Evolutionary conservation across 1,284 basidiomycete genomes (phyloP), one percentile per base, ranked within the genome.

Genomic region (Microbotryum lychnidis-dioicae): DNA sequence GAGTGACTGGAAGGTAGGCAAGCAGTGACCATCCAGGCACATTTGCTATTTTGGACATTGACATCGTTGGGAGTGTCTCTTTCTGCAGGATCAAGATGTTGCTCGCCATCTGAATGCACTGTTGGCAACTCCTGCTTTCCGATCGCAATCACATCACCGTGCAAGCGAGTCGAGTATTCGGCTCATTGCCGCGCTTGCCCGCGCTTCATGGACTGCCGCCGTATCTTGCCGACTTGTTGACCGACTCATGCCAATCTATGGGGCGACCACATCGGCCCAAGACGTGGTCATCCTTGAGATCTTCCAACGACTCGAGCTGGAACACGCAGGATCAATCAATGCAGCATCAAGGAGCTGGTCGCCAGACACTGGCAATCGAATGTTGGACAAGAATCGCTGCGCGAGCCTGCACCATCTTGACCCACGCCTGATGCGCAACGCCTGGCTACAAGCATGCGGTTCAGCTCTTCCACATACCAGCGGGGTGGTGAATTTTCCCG

Each of bases 61-160:
- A 25, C 14, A 6, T 27, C 9, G 18, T 46, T 56, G 37, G 54
- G 14, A 1, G 20, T 3, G 8, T 4, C 20, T 14, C 18, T 4
- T n/a, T 6, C 16, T 20, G 33, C 56, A 67, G 66, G 64, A 66
- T 56, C 62, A 57, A 62, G 67, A 68, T 46, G 58, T 66, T 23
- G 62, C 67, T 5, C 62, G 67, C 4, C 65, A 64, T 18, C 54
- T 68, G 21, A 68, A 66, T 61, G 62, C 60, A 31, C 54, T 68
- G n/a, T 62, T 62, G 44, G 67, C 67, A 12, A 66, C 61, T n/a
- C 9, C 58, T 7, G 18, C 37, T 7, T 64, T 64, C 56, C 60
- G 4, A 25, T 37, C 16, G 18, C 27, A 12, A 18, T 48, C 18
- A 48, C 23, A 42, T 0, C 14, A 42, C 27, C 25, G 12, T 29